Evolutionary conservation across 2,329 filamentous ascomycete genomes (phyloP).

Genomic region (Botrytis paeoniae): DNA sequence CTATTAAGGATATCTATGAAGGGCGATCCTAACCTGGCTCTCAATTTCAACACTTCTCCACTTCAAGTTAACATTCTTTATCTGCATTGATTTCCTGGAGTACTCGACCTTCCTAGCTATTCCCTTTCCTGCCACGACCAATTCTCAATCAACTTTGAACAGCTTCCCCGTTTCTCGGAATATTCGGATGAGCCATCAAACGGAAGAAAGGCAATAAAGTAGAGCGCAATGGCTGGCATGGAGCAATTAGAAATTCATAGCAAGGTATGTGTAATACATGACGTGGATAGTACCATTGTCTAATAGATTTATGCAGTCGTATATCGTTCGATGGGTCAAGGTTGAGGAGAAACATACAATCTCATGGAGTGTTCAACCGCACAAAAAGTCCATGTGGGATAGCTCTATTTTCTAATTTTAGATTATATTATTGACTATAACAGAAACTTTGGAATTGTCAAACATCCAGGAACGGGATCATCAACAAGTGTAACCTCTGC

Average conservation of each 20-base stretch:
- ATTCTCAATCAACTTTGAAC: not conserved
- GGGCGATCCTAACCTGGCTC: not conserved
- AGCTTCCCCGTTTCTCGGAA: not conserved
- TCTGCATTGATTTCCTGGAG: constrained; percentile 4
- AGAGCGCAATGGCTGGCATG: constrained; percentile 83
- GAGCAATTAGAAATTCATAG: constrained; percentile 97
- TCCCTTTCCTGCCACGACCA: not conserved
- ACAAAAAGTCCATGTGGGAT: constrained; percentile 87
- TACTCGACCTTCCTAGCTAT: not conserved
- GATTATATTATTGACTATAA: constrained; percentile 25
- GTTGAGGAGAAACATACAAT: constrained; percentile 88
- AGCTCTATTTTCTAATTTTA: not conserved
- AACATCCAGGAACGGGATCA: constrained; percentile 73
- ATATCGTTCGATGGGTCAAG: constrained; percentile 95
- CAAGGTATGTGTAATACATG: constrained; percentile 61
- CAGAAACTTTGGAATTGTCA: constrained; percentile 95
- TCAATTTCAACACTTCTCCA: not conserved
- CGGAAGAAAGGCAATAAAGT: constrained; percentile 48
- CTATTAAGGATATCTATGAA: not conserved
- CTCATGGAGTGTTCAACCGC: constrained; percentile 95
- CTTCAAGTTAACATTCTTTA: not conserved
- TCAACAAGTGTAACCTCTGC: constrained; percentile 29
- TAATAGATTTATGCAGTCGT: constrained; percentile 61
- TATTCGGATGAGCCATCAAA: not conserved
- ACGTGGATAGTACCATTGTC: constrained; percentile 1